Conservation (phyloP, 805 yeast genomes). For the Millerago galiae region DNA sequence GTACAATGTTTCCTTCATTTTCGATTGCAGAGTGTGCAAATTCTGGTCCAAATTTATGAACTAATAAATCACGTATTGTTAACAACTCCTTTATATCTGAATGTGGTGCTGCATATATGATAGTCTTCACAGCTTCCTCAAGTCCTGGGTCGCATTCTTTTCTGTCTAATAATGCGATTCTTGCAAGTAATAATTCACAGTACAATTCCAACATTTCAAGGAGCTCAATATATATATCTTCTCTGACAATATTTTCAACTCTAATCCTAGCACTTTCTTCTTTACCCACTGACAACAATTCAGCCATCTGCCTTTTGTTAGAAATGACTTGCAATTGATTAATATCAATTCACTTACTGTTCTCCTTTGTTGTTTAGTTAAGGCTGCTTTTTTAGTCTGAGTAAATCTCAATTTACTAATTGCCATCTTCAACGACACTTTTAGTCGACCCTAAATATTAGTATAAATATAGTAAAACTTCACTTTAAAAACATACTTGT, state of each 20-base stretch:
- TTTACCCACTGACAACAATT: conserved; percentile 59
- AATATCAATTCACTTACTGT: conserved; percentile 20
- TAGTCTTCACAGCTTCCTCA: conserved; percentile 64
- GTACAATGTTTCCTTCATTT: conserved; percentile 46
- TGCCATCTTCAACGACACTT: conserved; percentile 48
- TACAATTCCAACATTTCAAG: conserved; percentile 75
- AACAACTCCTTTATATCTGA: conserved; percentile 71
- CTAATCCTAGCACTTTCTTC: conserved; percentile 78
- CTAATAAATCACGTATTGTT: conserved; percentile 54
- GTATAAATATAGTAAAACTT: background rate
- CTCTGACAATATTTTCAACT: conserved; percentile 78
- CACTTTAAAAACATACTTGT: conserved; percentile 24
- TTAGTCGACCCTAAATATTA: conserved; percentile 21
- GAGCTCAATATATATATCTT: conserved; percentile 73
- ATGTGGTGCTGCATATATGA: conserved; percentile 63
- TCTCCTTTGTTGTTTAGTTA: conserved; percentile 70
- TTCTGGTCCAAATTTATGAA: conserved; percentile 61
- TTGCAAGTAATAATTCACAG: conserved; percentile 73
- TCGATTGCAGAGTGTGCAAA: conserved; percentile 45
- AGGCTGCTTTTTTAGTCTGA: conserved; percentile 64
- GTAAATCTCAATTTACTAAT: conserved; percentile 60
- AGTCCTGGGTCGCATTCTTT: conserved; percentile 24
- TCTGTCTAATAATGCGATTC: conserved; percentile 52
- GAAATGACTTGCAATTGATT: background rate
- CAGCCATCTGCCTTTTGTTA: conserved; percentile 48